A percentile compares a stretch with the other conserved stretches of the same genome.
Conservation (phyloP, 2,329 filamentous ascomycete species). For the Ascochyta koolunga region DNA sequence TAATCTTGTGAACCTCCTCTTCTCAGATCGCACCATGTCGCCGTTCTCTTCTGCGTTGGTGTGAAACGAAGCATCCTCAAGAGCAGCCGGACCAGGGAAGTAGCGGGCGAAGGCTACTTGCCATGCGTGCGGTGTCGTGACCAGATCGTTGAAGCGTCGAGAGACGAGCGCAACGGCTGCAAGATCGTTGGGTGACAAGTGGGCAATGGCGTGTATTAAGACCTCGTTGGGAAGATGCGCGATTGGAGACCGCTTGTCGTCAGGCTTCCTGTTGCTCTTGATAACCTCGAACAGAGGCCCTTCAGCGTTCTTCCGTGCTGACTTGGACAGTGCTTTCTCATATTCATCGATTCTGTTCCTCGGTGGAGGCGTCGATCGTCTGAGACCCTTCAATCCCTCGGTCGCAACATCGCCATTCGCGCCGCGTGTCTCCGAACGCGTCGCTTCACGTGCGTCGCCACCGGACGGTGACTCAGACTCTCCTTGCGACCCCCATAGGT, state of each 20-base stretch:
- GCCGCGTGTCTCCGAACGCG: conserved; percentile 26
- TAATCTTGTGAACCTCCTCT: conserved; percentile 80
- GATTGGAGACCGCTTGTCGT: conserved; percentile 56
- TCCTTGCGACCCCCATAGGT: conserved; percentile 43
- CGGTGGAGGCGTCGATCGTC: conserved; percentile 46
- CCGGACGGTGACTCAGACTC: conserved; percentile 26
- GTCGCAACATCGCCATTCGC: conserved; percentile 10
- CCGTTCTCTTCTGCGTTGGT: conserved; percentile 51
- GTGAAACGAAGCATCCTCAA: conserved; percentile 50
- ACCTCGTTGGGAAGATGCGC: conserved; percentile 85
- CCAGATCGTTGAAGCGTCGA: conserved; percentile 81
- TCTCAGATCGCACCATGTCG: conserved; percentile 68
- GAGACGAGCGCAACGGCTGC: conserved; percentile 84
- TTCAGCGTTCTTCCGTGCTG: conserved; percentile 47
- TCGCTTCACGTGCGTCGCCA: conserved; percentile 26
- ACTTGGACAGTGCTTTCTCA: conserved; percentile 55
- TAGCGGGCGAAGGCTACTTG: conserved; percentile 88
- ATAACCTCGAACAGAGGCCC: conserved; percentile 60
- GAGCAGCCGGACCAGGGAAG: conserved; percentile 76
- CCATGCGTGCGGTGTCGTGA: conserved; percentile 93
- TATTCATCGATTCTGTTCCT: conserved; percentile 62
- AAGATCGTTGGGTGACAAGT: conserved; percentile 84
- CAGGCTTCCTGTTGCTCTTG: conserved; percentile 53
- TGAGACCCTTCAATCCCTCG: conserved; percentile 37
- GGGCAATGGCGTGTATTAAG: conserved; percentile 86